Base-by-base conservation (phyloP, 2,329 filamentous ascomycete species). In the Fusarium veterinarium region DNA sequence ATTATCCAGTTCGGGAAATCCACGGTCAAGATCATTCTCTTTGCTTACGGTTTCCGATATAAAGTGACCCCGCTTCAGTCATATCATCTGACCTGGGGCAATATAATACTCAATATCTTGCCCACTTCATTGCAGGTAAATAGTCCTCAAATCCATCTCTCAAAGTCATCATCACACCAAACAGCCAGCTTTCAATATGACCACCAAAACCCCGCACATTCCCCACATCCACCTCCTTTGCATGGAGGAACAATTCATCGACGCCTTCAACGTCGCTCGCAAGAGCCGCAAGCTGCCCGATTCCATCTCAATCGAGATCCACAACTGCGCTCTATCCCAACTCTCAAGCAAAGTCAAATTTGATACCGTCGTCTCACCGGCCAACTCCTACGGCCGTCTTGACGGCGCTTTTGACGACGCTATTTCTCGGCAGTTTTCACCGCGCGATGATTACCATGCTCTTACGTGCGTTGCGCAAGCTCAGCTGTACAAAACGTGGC, bases 371-470 rank as follows among this genome's bases (percentile, higher is more conserved):
- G 86, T 88, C 28, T 89, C 87, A 2, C 87, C 87, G 0, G 86
- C 87, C 45, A 89, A 89, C 72, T 88, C 86, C 3, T 89, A 88
- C 74, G 87, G 83, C 33, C 82, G 83, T 2, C 82, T 90, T 2
- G 87, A 89, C 69, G 87, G 88, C 33, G 85, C 82, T 52, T 89
- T 88, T 69, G 86, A 89, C 76, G 84, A 87, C 69, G 87, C 87
- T 30, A 86, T 89, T 60, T 88, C 86, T 0, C 80, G 82, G 37
- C 81, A 82, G 16, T 84, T 88, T 66, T 84, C 84, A 3, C 86
- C 85, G 0, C 67, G 68, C 8, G 74, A 83, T 30, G 81, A 85
- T 58, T 88, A 88, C 69, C 71, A 81, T 25, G 85, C 85, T 3
- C 81, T 89, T 2, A 88, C 86, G 0, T 75, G 78, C 11, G 82